Evolutionary conservation across 2,329 filamentous ascomycete genomes (phyloP).

Genomic region (Ceratocystis destructans): DNA sequence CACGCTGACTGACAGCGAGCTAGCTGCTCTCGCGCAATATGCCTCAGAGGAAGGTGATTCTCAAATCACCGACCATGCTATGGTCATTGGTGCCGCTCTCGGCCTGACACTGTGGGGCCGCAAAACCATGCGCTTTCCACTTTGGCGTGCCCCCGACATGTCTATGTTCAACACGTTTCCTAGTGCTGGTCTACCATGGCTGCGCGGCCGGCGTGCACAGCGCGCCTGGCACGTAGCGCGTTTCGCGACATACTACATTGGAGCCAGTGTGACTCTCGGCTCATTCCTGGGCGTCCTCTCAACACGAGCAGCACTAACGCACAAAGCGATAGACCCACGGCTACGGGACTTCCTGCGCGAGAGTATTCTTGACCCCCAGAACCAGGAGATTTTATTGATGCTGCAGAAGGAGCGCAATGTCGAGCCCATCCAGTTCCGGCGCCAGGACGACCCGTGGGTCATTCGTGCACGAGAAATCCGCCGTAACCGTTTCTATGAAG

Average conservation of each 20-base stretch:
- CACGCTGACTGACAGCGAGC: slow-evolving; percentile 28
- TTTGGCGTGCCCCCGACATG: slow-evolving; percentile 27
- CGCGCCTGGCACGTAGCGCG: slow-evolving; percentile 29
- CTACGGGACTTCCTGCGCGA: slow-evolving; percentile 22
- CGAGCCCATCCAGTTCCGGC: slow-evolving; percentile 17
- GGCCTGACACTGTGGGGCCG: slow-evolving; percentile 24
- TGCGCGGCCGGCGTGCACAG: slow-evolving; percentile 23
- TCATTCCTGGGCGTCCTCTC: slow-evolving; percentile 26
- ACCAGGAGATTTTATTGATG: slow-evolving; percentile 18
- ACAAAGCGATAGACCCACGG: slow-evolving; percentile 25
- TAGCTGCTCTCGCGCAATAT: slow-evolving; percentile 27
- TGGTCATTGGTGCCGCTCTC: slow-evolving; percentile 23
- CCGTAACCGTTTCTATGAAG: slow-evolving; percentile 18
- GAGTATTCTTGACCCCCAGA: slow-evolving; percentile 19
- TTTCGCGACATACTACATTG: slow-evolving; percentile 26
- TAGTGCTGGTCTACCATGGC: slow-evolving; percentile 19
- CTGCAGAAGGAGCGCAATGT: slow-evolving; percentile 19
- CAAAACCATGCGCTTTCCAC: slow-evolving; percentile 30
- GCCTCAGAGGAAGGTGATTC: slow-evolving; percentile 20
- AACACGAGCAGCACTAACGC: slow-evolving; percentile 22
- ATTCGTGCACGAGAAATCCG: slow-evolving; percentile 17
- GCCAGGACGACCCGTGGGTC: slow-evolving; percentile 18
- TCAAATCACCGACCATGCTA: slow-evolving; percentile 24
- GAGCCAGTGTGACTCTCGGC: slow-evolving; percentile 22
- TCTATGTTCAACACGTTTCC: slow-evolving; percentile 24